These are phyloP conservation scores for Elsinoe necatrix DNA, from an alignment of 2,329 filamentous ascomycete species.

Conservation along the genomic window DNA sequence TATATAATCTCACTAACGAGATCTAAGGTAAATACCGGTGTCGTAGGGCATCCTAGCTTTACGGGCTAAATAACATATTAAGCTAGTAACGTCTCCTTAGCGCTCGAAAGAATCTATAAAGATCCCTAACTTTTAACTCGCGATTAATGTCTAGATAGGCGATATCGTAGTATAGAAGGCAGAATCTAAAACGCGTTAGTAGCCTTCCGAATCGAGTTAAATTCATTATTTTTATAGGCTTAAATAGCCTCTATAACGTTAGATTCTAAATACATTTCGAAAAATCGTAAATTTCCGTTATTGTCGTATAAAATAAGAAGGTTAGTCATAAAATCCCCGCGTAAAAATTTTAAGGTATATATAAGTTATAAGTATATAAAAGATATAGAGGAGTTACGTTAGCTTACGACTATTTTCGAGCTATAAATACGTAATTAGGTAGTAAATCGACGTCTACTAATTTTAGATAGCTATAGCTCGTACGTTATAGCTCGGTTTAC, in stretches of 20 bases:
- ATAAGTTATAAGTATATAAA: background rate
- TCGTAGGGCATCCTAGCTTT: background rate
- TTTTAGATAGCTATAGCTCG: no score
- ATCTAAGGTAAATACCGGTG: background rate
- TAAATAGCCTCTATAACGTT: no score
- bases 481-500: no score
- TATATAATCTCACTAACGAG: background rate
- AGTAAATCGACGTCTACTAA: no score
- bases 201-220: background rate
- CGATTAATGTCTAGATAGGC: background rate
- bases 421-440: no score
- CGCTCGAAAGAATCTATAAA: background rate
- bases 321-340: no score
- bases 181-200: background rate
- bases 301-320: no score
- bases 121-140: background rate
- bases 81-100: background rate
- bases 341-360: no score
- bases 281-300: no score
- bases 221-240: background rate
- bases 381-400: background rate
- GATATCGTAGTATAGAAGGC: background rate
- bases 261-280: no score
- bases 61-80: background rate
- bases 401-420: no score